phyloP scores from a whole-genome alignment of 2,329 filamentous ascomycete genomes.

The Arthroderma sp. region DNA sequence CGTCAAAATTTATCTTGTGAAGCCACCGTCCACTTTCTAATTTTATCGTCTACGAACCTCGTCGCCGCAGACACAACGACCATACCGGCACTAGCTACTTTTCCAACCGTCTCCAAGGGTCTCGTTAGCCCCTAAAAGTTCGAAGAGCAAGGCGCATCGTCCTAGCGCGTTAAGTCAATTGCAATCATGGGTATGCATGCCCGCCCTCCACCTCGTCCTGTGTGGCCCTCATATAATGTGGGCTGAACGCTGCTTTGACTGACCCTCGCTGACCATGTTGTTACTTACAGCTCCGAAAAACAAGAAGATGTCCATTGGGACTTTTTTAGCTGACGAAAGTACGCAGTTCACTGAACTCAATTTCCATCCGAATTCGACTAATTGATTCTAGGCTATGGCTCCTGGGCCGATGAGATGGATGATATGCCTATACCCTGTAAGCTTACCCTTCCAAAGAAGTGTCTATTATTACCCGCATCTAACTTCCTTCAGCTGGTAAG shows the following conservation, averaged over 20 bases:
- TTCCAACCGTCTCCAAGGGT: background rate
- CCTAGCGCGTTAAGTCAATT: constrained; percentile 30
- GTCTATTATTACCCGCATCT: constrained; percentile 1
- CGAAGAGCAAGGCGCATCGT: constrained; percentile 28
- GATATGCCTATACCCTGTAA: constrained; percentile 62
- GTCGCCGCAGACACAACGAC: constrained; percentile 6
- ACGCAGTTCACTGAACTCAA: constrained; percentile 29
- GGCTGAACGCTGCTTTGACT: background rate
- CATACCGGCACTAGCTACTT: constrained; percentile 5
- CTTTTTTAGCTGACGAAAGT: constrained; percentile 90
- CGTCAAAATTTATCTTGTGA: constrained; percentile 13
- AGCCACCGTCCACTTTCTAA: constrained; percentile 9
- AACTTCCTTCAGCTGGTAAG: constrained; percentile 6
- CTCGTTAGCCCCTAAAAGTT: constrained; percentile 7
- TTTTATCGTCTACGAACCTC: constrained; percentile 1
- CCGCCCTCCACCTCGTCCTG: constrained; percentile 4
- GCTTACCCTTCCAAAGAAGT: constrained; percentile 20
- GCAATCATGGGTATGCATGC: constrained; percentile 47
- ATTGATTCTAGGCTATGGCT: constrained; percentile 52
- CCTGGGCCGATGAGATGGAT: constrained; percentile 99
- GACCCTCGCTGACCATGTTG: constrained; percentile 9
- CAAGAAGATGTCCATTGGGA: constrained; percentile 94
- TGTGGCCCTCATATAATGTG: background rate
- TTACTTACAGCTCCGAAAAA: constrained; percentile 75
- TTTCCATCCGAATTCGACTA: constrained; percentile 1